Evolutionary conservation across 495 filamentous ascomycete species (phyloP), one percentile per base, ranked within the genome.

Genomic region (Neurospora africana): DNA sequence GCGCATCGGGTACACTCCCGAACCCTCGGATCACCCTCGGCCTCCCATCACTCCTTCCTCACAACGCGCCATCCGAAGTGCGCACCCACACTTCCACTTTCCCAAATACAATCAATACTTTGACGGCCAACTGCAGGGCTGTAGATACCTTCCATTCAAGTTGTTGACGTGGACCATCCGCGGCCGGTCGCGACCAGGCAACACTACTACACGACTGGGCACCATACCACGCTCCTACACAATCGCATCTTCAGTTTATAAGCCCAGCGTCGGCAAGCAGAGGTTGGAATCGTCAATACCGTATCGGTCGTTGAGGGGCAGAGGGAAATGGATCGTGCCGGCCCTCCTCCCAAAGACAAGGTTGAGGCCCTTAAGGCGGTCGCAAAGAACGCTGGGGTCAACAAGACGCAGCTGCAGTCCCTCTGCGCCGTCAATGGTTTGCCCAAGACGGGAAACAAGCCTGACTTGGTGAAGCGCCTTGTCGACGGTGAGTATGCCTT

Each of bases 361-460:
- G 82, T 82, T 72, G 81, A 83, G 71, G 70, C 75, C 43, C 79
- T 86, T 39, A 75, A 77, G 37, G 72, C 76, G 33, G 75, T 73
- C 35, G 58, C 84, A 47, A 75, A 77, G 61, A 77, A 72, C 23
- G 75, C 75, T 7, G 77, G 80, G 2, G 72, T 84, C 37, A 85
- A 91, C 73, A 94, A 94, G 79, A 85, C 85, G 37, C 86, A 91
- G 69, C 87, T 99, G 44, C 92, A 93, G 72, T 79, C 82, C 19
- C 90, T 98, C 74, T 88, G 94, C 75, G 87, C 86, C 47, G 82
- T 83, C 71, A 91, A 95, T 78, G 86, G 88, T 36, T 84, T 95
- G 21, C 83, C 85, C 40, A 89, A 92, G 44, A 91, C 88, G 36
- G 95, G 95, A 10, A 88, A 93, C 72, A 99, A 99, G 82, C 84